Evolutionary conservation across 208 protist genomes (phyloP).

Genomic region (Eutreptiella sp.): DNA sequence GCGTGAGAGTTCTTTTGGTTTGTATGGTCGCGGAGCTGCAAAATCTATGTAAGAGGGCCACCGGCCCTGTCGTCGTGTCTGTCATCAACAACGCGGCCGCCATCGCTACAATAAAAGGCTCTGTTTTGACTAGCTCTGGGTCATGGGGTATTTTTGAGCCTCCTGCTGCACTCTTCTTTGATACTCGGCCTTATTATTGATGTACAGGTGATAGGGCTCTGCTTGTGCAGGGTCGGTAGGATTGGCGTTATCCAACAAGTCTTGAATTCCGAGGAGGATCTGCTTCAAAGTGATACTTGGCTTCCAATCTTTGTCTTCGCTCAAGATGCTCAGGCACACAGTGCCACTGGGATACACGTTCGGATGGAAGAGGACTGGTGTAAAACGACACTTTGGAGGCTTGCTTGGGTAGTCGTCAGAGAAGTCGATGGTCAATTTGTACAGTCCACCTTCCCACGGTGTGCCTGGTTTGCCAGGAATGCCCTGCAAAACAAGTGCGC

Average conservation of each 20-base stretch:
- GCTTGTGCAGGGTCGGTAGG: constrained; percentile 94
- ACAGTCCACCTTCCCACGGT: constrained; percentile 94
- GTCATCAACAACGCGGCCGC: too few relatives aligned
- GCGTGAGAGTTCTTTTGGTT: too few relatives aligned
- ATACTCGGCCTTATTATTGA: constrained; percentile 66
- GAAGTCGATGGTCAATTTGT: constrained; percentile 86
- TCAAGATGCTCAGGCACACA: constrained; percentile 97
- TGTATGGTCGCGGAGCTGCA: too few relatives aligned
- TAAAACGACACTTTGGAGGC: constrained; percentile 96
- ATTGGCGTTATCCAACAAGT: constrained; percentile 95
- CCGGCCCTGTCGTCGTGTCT: too few relatives aligned
- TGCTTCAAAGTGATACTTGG: constrained; percentile 96
- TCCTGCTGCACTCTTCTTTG: constrained; percentile 71
- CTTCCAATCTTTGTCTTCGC: constrained; percentile 98
- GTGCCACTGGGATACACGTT: constrained; percentile 98
- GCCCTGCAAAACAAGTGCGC: too few relatives aligned
- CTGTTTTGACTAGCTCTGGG: too few relatives aligned
- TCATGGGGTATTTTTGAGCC: too few relatives aligned
- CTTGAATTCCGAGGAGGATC: constrained; percentile 97
- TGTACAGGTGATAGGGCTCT: constrained; percentile 85
- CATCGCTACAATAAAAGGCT: too few relatives aligned
- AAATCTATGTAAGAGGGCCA: too few relatives aligned
- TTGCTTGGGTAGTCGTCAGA: constrained; percentile 95
- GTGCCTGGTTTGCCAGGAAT: constrained; percentile 91
- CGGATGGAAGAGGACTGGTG: constrained; percentile 94